A percentile compares a stretch with the other conserved stretches of the same genome.
These are phyloP conservation scores for Beverwykella pulmonaria DNA, from an alignment of 495 filamentous ascomycete genomes.

Conservation along the genomic window DNA sequence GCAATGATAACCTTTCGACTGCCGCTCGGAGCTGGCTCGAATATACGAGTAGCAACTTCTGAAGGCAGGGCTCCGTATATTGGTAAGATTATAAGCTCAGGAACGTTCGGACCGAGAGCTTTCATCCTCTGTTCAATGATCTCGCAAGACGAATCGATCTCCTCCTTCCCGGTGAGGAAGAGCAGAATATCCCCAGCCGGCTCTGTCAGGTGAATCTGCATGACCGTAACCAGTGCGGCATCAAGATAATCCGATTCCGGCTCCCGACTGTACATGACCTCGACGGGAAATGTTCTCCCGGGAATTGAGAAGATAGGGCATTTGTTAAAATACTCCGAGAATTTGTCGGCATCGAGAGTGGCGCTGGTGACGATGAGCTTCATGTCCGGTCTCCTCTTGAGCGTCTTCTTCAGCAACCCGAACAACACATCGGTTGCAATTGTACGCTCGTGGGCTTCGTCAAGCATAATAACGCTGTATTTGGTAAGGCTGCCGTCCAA, in stretches of 20 bases:
- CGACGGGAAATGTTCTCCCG: conserved; percentile 75
- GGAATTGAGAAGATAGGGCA: conserved; percentile 97
- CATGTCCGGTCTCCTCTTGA: conserved; percentile 82
- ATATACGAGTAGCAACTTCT: conserved; percentile 93
- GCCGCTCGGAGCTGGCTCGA: conserved; percentile 88
- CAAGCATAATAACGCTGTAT: conserved; percentile 97
- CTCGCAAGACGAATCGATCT: conserved; percentile 95
- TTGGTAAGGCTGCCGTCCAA: conserved; percentile 82
- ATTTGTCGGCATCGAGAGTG: conserved; percentile 96
- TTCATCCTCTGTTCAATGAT: conserved; percentile 96
- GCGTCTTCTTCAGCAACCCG: conserved; percentile 88
- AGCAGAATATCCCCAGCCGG: conserved; percentile 89
- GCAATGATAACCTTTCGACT: conserved; percentile 95
- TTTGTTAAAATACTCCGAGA: conserved; percentile 90
- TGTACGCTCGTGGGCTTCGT: conserved; percentile 96
- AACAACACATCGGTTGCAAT: conserved; percentile 96
- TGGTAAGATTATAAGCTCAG: conserved; percentile 88
- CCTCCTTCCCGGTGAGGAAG: conserved; percentile 96
- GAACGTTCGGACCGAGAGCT: conserved; percentile 83
- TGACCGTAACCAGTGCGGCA: conserved; percentile 90
- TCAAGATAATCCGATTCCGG: conserved; percentile 96
- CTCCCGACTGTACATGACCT: conserved; percentile 91
- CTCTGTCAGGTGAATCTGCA: conserved; percentile 96
- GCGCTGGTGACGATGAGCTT: conserved; percentile 96
- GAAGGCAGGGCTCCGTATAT: conserved; percentile 91